phyloP scores from a whole-genome alignment of 108 stramenopile species.

The Skeletonema grethae region DNA sequence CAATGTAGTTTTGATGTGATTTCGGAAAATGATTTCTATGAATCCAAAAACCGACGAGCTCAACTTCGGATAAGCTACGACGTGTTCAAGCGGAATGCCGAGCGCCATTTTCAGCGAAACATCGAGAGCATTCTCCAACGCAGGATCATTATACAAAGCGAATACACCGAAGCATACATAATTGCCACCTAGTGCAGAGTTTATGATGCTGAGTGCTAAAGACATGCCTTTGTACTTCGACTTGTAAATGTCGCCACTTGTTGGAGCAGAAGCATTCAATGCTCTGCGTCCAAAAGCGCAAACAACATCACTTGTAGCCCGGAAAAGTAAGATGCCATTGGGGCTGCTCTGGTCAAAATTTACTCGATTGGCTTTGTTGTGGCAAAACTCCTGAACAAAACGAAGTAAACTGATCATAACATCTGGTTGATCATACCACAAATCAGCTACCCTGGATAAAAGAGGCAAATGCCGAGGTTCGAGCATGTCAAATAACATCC shows the following conservation, averaged over 20 bases:
- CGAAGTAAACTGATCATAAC: slow-evolving; percentile 94
- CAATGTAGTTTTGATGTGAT: slow-evolving; percentile 85
- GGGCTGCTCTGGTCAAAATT: slow-evolving; percentile 97
- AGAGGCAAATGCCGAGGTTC: slow-evolving; percentile 90
- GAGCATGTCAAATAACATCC: slow-evolving; percentile 91
- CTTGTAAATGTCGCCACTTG: slow-evolving; percentile 85
- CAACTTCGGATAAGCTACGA: slow-evolving; percentile 94
- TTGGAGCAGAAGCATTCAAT: slow-evolving; percentile 57
- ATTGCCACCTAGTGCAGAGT: slow-evolving; percentile 93
- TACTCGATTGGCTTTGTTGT: slow-evolving; percentile 97
- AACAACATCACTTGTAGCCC: slow-evolving; percentile 90
- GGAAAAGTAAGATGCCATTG: slow-evolving; percentile 98
- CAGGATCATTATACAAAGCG: slow-evolving; percentile 93
- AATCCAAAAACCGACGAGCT: slow-evolving; percentile 94
- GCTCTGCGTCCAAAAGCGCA: slow-evolving; percentile 88
- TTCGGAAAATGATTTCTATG: slow-evolving; percentile 93
- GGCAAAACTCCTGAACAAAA: slow-evolving; percentile 95
- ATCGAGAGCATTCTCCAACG: slow-evolving; percentile 90
- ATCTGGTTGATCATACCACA: slow-evolving; percentile 94
- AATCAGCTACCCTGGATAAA: slow-evolving; percentile 86
- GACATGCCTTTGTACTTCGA: slow-evolving; percentile 93
- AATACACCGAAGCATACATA: slow-evolving; percentile 99
- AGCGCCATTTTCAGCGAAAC: slow-evolving; percentile 88
- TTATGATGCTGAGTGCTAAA: slow-evolving; percentile 85
- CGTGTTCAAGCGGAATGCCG: slow-evolving; percentile 88